Base-by-base conservation (phyloP, 257 asterid species). In the Solanum neorickii region DNA sequence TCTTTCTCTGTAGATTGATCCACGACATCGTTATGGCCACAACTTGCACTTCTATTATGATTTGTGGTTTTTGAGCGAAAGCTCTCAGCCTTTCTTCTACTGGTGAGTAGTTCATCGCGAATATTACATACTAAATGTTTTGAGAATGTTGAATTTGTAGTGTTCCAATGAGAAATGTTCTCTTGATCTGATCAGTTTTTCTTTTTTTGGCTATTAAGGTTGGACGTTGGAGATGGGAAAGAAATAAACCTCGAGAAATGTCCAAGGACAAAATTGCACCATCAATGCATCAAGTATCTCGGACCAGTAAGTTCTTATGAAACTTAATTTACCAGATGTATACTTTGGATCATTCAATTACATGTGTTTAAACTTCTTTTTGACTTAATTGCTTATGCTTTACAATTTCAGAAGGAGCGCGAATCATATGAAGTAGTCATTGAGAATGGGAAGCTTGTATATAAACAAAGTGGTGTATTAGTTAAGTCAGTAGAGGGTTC, bases 11-110 rank as follows among this genome's bases (percentile, higher is more conserved):
- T 88, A 97, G 99, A 97, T 97, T 91, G 99, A 97, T 91, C 98
- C 99, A 73, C 99, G 99, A 37, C 99, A 97, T 86, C 93, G 98
- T 2, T 96, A 96, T 74, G 99, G 99, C 3, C 99, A 96, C 94
- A 96, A 96, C 87, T 91, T 95, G 89, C 98, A 97, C 89, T 85
- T 95, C 49, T 97, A 97, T 60, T 97, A 97, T n/a, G 98, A 97
- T 73, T 89, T 93, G 39, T 97, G 98, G 99, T 95, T 95, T 91
- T 80, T 90, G 65, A 97, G 98, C 82, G 98, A 96, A 88, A 95
- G 99, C 86, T 76, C 90, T 8, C 98, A 96, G 62, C 99, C 98
- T 87, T 96, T 96, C 95, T 96, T 96, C 86, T 95, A 94, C 93
- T 96, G 99, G 99, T 95, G 89, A 94, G 95, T 60, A 21, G 20